Conservation (phyloP, 768 basidiomycete species). For the Albatrellus ellisii region DNA sequence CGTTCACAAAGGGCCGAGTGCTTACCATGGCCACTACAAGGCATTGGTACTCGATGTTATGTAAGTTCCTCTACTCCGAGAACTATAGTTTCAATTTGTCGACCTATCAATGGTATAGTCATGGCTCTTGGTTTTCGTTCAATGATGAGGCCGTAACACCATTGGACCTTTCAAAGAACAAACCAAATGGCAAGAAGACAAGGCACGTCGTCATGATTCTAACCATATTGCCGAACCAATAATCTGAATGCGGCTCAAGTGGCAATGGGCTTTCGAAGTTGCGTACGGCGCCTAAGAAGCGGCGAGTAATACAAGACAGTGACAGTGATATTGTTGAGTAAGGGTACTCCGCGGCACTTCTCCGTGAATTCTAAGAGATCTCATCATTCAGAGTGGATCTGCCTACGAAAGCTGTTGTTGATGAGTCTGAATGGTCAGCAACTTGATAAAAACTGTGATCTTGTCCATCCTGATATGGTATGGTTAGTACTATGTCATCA, state of each 20-base stretch:
- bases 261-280: too few species aligned
- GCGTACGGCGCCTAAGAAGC: slow-evolving; percentile 26
- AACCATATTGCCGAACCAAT: too few species aligned
- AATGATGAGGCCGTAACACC: slow-evolving; percentile 79
- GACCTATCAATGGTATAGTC: slow-evolving; percentile 24
- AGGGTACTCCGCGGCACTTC: neutral
- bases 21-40: slow-evolving; percentile 85
- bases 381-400: neutral
- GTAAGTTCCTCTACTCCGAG: slow-evolving; percentile 29
- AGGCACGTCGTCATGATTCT: too few species aligned
- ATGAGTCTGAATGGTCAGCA: too few species aligned
- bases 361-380: neutral
- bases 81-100: neutral
- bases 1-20: slow-evolving; percentile 84
- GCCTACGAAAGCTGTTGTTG: neutral
- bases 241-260: too few species aligned
- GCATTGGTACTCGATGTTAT: slow-evolving; percentile 65
- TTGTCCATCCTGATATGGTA: too few species aligned
- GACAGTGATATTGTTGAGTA: slow-evolving; percentile 27
- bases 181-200: slow-evolving; percentile 18
- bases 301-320: slow-evolving; percentile 42
- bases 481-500: slow-evolving; percentile 40
- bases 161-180: slow-evolving; percentile 39
- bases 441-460: too few species aligned
- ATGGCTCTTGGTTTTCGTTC: slow-evolving; percentile 76